Percentiles rank a stretch among this genome's conserved stretches.
Conservation (phyloP, 495 filamentous ascomycete genomes). For the Neurospora sublineolata region DNA sequence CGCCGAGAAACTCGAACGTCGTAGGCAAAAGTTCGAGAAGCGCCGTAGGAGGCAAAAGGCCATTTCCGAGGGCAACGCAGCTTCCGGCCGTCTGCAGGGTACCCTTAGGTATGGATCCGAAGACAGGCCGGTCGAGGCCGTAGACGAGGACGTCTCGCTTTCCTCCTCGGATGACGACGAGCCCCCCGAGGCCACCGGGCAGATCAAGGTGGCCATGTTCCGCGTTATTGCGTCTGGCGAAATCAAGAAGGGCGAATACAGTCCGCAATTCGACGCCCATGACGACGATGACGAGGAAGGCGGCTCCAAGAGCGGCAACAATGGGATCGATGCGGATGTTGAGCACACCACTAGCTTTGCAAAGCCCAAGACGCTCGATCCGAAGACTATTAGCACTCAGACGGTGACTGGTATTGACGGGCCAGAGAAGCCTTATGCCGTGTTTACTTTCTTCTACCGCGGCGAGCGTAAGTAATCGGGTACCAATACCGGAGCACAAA, state of each 20-base stretch:
- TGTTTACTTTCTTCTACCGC: constrained; percentile 96
- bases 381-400: constrained; percentile 94
- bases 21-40: constrained; percentile 80
- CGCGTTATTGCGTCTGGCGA: constrained; percentile 91
- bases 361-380: constrained; percentile 92
- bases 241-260: constrained; percentile 94
- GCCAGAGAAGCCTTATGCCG: constrained; percentile 87
- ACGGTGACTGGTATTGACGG: constrained; percentile 97
- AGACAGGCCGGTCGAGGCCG: constrained; percentile 56
- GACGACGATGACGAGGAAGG: constrained; percentile 71
- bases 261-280: constrained; percentile 93
- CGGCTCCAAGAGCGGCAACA: constrained; percentile 27
- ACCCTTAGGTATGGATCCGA: constrained; percentile 72
- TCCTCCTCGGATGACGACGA: constrained; percentile 83
- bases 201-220: constrained; percentile 97
- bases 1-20: constrained; percentile 72
- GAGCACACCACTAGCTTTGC: constrained; percentile 99
- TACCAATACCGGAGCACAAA: background rate
- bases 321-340: constrained; percentile 50
- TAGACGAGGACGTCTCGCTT: constrained; percentile 60
- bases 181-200: constrained; percentile 83
- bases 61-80: constrained; percentile 35
- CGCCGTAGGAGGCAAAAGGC: constrained; percentile 58
- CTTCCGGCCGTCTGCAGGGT: constrained; percentile 24
- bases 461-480: constrained; percentile 65